Evolutionary conservation across 345 rosid genomes (phyloP).

Genomic region (Citrus glauca): DNA sequence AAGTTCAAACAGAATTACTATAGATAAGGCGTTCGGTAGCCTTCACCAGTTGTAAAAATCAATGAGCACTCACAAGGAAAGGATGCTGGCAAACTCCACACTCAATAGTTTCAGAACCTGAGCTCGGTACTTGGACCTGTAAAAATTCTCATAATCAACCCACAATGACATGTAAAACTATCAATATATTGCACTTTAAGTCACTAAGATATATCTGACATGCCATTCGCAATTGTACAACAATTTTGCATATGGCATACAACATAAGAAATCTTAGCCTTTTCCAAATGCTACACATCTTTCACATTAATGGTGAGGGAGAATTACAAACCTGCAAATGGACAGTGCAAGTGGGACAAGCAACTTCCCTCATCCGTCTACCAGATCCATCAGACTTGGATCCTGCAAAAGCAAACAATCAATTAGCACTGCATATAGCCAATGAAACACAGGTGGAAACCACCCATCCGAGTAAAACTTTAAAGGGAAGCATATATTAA

Average conservation of each 20-base stretch:
- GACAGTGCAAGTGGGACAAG: constrained; percentile 96
- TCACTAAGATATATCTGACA: not conserved
- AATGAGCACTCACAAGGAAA: constrained; percentile 89
- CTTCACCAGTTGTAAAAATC: constrained; percentile 5
- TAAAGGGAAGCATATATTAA: not conserved
- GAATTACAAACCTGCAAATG: constrained; percentile 75
- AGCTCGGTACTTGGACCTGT: constrained; percentile 98
- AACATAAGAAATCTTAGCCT: not conserved
- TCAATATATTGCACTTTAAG: not conserved
- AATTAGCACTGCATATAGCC: not conserved
- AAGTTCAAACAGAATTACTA: not conserved
- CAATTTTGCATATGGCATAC: not conserved
- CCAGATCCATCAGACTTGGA: constrained; percentile 67
- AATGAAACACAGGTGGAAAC: not conserved
- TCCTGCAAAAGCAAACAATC: constrained; percentile 33
- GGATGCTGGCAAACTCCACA: constrained; percentile 98
- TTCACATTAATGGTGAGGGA: not conserved
- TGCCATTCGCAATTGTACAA: not conserved
- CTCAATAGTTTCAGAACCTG: constrained; percentile 98
- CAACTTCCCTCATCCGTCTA: constrained; percentile 93
- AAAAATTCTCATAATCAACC: constrained; percentile 5
- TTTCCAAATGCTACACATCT: not conserved
- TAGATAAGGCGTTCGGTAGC: not conserved
- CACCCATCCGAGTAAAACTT: not conserved
- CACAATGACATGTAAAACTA: not conserved